These are phyloP conservation scores for Gautieria morchelliformis DNA, from an alignment of 768 basidiomycete species.

Conservation along the genomic window DNA sequence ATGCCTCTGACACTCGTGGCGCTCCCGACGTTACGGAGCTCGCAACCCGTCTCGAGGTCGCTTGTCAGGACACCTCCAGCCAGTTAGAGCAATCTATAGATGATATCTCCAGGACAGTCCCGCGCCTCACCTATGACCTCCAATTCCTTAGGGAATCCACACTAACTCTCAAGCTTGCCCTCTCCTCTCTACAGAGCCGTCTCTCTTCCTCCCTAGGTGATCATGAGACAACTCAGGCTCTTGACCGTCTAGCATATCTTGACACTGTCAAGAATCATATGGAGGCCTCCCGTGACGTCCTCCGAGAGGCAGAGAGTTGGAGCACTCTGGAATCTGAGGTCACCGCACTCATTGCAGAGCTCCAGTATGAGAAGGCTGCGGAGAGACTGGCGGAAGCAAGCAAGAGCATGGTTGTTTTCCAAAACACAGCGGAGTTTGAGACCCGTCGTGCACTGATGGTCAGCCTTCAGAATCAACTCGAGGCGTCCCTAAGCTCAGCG, in stretches of 20 bases:
- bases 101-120: slow-evolving; percentile 85
- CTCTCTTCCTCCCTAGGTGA: slow-evolving; percentile 33
- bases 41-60: slow-evolving; percentile 73
- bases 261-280: slow-evolving; percentile 79
- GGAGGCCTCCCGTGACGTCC: slow-evolving; percentile 81
- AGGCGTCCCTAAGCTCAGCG: slow-evolving; percentile 84
- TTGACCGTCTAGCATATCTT: slow-evolving; percentile 71
- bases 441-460: slow-evolving; percentile 77
- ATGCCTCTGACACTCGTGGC: slow-evolving; percentile 4
- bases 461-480: slow-evolving; percentile 90
- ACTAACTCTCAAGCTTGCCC: slow-evolving; percentile 55
- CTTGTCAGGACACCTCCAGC: slow-evolving; percentile 80
- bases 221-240: slow-evolving; percentile 48
- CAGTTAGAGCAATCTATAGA: slow-evolving; percentile 83
- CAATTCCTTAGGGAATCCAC: slow-evolving; percentile 97
- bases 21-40: slow-evolving; percentile 43
- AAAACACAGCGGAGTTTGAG: slow-evolving; percentile 88
- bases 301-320: slow-evolving; percentile 96
- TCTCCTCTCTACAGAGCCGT: slow-evolving; percentile 52
- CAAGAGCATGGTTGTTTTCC: slow-evolving; percentile 84
- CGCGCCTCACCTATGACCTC: slow-evolving; percentile 88
- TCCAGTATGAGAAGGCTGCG: slow-evolving; percentile 78
- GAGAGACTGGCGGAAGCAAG: slow-evolving; percentile 83
- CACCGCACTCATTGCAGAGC: slow-evolving; percentile 69
- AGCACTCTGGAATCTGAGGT: slow-evolving; percentile 90